Evolutionary conservation across 2,329 filamentous ascomycete genomes (phyloP), one percentile per base, ranked within the genome.

Genomic region (Colletotrichum trifolii): DNA sequence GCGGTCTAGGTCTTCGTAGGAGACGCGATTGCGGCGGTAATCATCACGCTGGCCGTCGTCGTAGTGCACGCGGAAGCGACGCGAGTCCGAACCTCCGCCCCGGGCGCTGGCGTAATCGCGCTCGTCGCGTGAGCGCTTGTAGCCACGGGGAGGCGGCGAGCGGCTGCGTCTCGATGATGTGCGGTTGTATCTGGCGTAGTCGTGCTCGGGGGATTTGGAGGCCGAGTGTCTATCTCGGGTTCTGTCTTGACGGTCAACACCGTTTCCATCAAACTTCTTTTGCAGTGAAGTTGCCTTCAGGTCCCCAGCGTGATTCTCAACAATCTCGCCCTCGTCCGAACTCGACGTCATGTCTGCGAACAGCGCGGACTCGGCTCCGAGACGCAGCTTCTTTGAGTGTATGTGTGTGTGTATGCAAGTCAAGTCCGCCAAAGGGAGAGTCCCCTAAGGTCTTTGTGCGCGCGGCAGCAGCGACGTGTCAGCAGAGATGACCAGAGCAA

Each of bases 171-270:
- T 81, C 59, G 76, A 75, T 15, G 76, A 76, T 69, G 73, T 75
- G 72, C 76, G 79, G 70, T 50, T 50, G 45, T 7, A 72, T 73
- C 78, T 82, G 52, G 81, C 77, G 69, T 78, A 73, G 74, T 81
- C 81, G 79, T 79, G 74, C 48, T 86, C 85, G 71, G 87, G 87
- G 68, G 87, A 88, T 75, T 78, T 80, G 70, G 79, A 81, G 74
- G 80, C 76, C 74, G 86, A 85, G 72, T 81, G 75, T 84, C 83
- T 86, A 77, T 80, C 83, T 80, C 85, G 88, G 81, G 81, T 85
- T 94, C 93, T 97, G 91, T 91, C 87, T 86, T 85, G 89, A 88
- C 91, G 91, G 93, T 97, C 92, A 97, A 97, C 90, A 87, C 86
- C 89, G 87, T 83, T 89, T 90, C 89, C 86, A 87, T 89, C 88